Evolutionary conservation across 345 rosid species (phyloP).

Genomic region (Hibiscus tridactylites): DNA sequence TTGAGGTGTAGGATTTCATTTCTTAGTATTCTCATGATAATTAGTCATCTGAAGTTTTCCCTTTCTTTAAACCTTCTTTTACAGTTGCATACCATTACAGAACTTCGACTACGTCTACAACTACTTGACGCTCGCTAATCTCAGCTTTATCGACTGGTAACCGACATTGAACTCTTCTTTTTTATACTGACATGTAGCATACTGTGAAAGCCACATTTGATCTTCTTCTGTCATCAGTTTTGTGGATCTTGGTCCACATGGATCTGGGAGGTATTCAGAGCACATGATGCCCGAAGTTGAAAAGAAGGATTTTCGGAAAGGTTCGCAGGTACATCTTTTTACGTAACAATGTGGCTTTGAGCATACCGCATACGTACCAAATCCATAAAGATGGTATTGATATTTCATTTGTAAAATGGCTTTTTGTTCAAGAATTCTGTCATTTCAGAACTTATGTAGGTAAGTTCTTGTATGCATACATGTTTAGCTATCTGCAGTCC

Average conservation of each 20-base stretch:
- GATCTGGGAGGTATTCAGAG: constrained; percentile 58
- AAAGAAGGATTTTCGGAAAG: constrained; percentile 49
- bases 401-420: no score
- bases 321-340: constrained; percentile 47
- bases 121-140: constrained; percentile 44
- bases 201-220: background rate
- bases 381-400: background rate
- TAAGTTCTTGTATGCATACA: no score
- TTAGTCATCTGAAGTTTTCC: constrained; percentile 6
- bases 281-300: constrained; percentile 68
- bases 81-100: constrained; percentile 61
- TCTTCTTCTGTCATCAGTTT: constrained; percentile 28
- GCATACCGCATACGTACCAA: background rate
- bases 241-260: constrained; percentile 67
- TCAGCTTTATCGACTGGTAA: constrained; percentile 65
- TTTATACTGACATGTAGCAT: background rate
- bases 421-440: no score
- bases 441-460: no score
- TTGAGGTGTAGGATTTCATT: constrained; percentile 3
- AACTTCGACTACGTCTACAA: constrained; percentile 48
- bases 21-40: background rate
- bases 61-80: constrained; percentile 5
- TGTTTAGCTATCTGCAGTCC: no score
- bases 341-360: background rate
- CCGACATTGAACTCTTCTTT: background rate